A percentile compares a stretch with the other conserved stretches of the same genome.
Conservation (phyloP, 768 basidiomycete genomes). For the Mycena leptocephala region DNA sequence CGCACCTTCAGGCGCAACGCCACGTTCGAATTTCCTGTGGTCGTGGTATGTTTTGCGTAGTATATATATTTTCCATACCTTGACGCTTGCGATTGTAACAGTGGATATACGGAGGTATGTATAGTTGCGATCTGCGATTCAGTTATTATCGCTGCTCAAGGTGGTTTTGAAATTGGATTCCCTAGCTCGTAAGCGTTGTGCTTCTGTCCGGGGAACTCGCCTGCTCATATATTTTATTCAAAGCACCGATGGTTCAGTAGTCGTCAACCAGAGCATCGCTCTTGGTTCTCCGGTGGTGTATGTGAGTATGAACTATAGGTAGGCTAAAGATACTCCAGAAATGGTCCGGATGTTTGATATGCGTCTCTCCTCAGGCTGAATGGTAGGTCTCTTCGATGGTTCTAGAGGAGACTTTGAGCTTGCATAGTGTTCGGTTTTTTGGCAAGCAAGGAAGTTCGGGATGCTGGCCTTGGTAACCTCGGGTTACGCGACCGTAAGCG, state of each 20-base stretch:
- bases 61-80: neutral
- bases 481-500: conserved; percentile 66
- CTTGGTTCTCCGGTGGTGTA: conserved; percentile 13
- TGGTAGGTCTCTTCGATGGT: neutral
- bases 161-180: conserved; percentile 48
- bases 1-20: conserved; percentile 49
- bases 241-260: conserved; percentile 11
- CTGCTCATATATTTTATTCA: neutral
- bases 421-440: conserved; percentile 57
- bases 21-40: conserved; percentile 58
- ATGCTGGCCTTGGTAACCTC: conserved; percentile 60
- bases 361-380: neutral
- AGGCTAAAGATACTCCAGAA: neutral
- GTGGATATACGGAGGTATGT: conserved; percentile 55
- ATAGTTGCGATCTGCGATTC: neutral
- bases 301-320: conserved; percentile 21
- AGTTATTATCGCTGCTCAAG: conserved; percentile 27
- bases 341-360: neutral
- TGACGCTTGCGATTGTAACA: conserved; percentile 25
- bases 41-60: conserved; percentile 47
- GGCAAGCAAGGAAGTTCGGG: conserved; percentile 56
- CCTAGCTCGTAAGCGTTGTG: neutral
- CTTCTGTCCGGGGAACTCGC: neutral
- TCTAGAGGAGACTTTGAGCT: neutral
- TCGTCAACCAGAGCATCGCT: conserved; percentile 20